Base-by-base conservation (phyloP, 257 asterid species). In the Orobanche coerulescens region DNA sequence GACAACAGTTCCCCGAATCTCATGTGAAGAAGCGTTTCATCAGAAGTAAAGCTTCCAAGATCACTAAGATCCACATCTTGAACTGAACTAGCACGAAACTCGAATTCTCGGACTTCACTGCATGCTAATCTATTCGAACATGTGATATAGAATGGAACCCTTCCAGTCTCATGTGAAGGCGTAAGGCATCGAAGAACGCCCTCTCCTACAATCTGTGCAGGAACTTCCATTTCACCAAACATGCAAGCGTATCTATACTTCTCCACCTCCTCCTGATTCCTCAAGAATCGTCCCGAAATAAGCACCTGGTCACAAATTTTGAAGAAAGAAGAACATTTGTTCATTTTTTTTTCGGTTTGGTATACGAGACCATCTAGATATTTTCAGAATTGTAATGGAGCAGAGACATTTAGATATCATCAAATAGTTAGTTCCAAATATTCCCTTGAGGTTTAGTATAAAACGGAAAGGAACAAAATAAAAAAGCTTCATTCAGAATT, bases 101-200 rank as follows among this genome's bases (percentile, higher is more conserved):
- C 96, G 58, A 86, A 92, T 76, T 90, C 97, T 31, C 97, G 84
- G 60, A 90, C 86, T 81, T 90, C 97, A 54, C 97, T 90, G 80
- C 97, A 87, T 50, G 97, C 95, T 73, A 85, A 81, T 79, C 97
- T 85, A 73, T 90, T 90, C 73, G 89, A 87, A 76, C 95, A 78
- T 48, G 97, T 90, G 56, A 90, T 54, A 50, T 90, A 90, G 68
- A 90, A 90, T 25, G 96, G 93, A 64, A 90, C 84, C 74, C 82
- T 83, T 72, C 94, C 96, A 51, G 79, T 69, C 71, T 73, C 83
- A 51, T 84, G 95, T 48, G 68, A 58, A 70, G 94, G 97, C 19
- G 95, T 81, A 61, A 54, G 69, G 84, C 97, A 90, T 61, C 85
- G 82, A 57, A 90, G 87, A 71, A 83, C 90, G 18, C 96, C 97